A percentile compares a stretch with the other conserved stretches of the same genome.
These are phyloP conservation scores for Fomitopsis betulina DNA, from an alignment of 1,284 basidiomycete species.

Conservation along the genomic window DNA sequence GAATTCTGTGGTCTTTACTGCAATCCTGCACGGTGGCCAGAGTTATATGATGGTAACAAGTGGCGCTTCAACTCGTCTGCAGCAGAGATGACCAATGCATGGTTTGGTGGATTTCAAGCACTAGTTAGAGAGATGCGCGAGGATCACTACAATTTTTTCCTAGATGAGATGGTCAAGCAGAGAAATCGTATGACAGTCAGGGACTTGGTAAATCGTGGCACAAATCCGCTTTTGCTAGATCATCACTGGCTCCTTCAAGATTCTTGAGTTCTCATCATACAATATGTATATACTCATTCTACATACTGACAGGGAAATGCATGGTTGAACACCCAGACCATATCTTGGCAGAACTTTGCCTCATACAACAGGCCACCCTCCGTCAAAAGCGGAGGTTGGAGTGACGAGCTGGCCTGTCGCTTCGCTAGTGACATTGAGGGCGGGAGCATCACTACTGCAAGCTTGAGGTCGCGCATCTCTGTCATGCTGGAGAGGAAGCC, in stretches of 20 bases:
- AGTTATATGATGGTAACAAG: constrained; percentile 21
- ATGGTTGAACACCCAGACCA: too few relatives aligned
- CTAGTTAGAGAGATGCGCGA: constrained; percentile 24
- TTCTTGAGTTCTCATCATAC: too few relatives aligned
- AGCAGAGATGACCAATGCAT: constrained; percentile 21
- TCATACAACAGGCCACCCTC: too few relatives aligned
- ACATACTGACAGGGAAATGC: too few relatives aligned
- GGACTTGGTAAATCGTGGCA: constrained; percentile 8
- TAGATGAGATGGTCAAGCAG: constrained; percentile 33
- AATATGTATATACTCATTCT: too few relatives aligned
- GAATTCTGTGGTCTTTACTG: constrained; percentile 25
- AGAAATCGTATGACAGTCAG: constrained; percentile 17
- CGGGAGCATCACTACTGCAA: constrained; percentile 51
- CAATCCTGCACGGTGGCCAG: constrained; percentile 25
- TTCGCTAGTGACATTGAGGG: constrained; percentile 20
- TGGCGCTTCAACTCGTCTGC: constrained; percentile 28
- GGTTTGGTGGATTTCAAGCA: constrained; percentile 20
- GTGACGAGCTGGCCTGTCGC: constrained; percentile 23
- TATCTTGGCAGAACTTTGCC: too few relatives aligned
- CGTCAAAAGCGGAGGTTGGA: constrained; percentile 44
- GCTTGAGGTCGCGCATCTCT: constrained; percentile 34
- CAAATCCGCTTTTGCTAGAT: too few relatives aligned
- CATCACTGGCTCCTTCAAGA: too few relatives aligned
- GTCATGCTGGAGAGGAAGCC: constrained; percentile 39
- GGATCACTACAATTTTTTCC: constrained; percentile 28